These are phyloP conservation scores for Corchorus capsularis DNA, from an alignment of 345 rosid species.

Conservation along the genomic window DNA sequence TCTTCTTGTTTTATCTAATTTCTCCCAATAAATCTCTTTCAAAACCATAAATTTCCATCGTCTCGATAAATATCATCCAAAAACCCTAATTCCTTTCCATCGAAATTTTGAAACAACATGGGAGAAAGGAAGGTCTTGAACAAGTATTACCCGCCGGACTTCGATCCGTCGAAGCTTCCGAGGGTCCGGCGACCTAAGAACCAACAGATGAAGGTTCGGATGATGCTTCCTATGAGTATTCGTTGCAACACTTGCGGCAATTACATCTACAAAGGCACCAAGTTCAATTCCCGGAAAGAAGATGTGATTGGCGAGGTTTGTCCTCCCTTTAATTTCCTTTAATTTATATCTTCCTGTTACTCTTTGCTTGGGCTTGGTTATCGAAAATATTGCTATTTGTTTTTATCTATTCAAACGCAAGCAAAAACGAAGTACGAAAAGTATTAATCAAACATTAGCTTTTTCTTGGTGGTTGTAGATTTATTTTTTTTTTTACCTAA, in stretches of 20 bases:
- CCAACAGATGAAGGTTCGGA: slow-evolving; percentile 87
- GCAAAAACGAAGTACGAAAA: background rate
- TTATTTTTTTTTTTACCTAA: background rate
- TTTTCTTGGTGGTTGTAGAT: background rate
- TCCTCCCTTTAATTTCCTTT: background rate
- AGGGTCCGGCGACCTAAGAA: slow-evolving; percentile 76
- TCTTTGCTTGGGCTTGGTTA: background rate
- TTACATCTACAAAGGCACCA: slow-evolving; percentile 90
- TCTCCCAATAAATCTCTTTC: no score
- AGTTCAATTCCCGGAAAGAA: slow-evolving; percentile 92
- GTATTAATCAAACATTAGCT: background rate
- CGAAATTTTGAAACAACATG: slow-evolving; percentile 41
- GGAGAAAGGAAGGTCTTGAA: slow-evolving; percentile 95
- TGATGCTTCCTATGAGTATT: slow-evolving; percentile 99
- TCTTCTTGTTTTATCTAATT: no score
- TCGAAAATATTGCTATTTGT: background rate
- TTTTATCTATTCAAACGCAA: background rate
- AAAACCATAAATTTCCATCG: no score
- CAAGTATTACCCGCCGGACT: slow-evolving; percentile 95
- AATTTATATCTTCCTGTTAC: background rate
- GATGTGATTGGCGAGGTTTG: slow-evolving; percentile 85
- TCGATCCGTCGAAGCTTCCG: slow-evolving; percentile 84
- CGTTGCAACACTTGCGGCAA: slow-evolving; percentile 88
- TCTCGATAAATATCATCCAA: background rate
- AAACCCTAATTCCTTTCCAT: background rate